Evolutionary conservation across 306 rosid species (phyloP).

Genomic region (Lablab purpureus): DNA sequence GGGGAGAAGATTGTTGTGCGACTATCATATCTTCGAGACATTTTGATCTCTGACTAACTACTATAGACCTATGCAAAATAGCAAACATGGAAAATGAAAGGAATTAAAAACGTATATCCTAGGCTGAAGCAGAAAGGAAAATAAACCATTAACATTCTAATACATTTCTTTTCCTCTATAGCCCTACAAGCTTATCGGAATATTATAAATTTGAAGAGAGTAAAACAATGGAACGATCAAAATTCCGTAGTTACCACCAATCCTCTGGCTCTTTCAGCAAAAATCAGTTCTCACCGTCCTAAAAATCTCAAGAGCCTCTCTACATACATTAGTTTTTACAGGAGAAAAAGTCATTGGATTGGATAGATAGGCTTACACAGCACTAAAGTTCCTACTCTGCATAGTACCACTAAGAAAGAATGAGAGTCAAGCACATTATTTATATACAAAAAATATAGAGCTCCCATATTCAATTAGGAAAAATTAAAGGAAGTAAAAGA

Average conservation of each 20-base stretch:
- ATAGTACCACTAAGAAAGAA: conserved; percentile 3
- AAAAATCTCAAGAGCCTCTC: neutral
- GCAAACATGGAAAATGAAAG: conserved; percentile 22
- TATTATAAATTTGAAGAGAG: neutral
- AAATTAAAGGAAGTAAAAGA: conserved; percentile 11
- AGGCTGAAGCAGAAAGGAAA: neutral
- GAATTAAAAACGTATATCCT: conserved; percentile 21
- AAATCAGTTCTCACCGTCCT: neutral
- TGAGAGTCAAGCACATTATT: neutral
- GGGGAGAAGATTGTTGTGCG: conserved; percentile 67
- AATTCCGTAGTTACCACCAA: neutral
- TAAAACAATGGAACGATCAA: neutral
- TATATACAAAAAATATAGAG: neutral
- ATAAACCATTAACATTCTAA: neutral
- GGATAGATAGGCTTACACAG: neutral
- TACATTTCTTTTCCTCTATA: neutral
- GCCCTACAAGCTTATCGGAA: neutral
- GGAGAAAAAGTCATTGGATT: neutral
- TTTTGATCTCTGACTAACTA: conserved; percentile 36
- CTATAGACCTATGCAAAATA: conserved; percentile 27
- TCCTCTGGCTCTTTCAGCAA: neutral
- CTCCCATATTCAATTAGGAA: neutral
- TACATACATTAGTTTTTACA: neutral
- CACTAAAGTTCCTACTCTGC: neutral
- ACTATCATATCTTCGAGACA: conserved; percentile 68